These are phyloP conservation scores for Tardiomyces blankii DNA, from an alignment of 1,139 yeast genomes.

Conservation along the genomic window DNA sequence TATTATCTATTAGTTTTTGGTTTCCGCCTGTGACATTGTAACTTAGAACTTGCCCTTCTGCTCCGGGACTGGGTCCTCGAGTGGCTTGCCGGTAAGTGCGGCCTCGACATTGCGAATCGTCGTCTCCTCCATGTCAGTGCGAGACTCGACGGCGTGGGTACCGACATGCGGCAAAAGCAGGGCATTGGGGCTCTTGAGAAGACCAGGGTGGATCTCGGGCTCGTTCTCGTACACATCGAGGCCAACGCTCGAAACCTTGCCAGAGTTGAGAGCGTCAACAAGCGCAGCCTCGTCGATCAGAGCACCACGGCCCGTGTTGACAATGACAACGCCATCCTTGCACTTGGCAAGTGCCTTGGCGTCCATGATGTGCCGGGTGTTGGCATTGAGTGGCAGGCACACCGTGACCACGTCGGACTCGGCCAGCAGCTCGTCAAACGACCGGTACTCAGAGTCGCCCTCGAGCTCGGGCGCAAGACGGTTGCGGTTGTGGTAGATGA, in stretches of 20 bases:
- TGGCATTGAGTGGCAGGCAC: constrained; percentile 48
- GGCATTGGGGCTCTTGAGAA: constrained; percentile 32
- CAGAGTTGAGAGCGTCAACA: constrained; percentile 52
- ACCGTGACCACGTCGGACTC: constrained; percentile 50
- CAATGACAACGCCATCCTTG: constrained; percentile 57
- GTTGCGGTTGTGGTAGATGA: constrained; percentile 54
- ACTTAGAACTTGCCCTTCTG: constrained; percentile 6
- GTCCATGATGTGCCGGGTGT: constrained; percentile 46
- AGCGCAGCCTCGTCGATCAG: constrained; percentile 65
- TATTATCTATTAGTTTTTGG: too few species aligned
- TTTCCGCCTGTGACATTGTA: too few species aligned
- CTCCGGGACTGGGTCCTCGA: constrained; percentile 36
- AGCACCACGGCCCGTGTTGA: constrained; percentile 72
- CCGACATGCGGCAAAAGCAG: constrained; percentile 60
- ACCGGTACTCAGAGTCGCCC: constrained; percentile 39
- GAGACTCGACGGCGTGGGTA: constrained; percentile 46
- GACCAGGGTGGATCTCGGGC: constrained; percentile 37
- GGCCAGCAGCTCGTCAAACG: constrained; percentile 43
- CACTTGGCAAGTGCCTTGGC: constrained; percentile 40
- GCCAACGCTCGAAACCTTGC: constrained; percentile 64
- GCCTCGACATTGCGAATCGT: constrained; percentile 35
- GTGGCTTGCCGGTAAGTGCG: constrained; percentile 45
- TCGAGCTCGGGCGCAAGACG: constrained; percentile 44
- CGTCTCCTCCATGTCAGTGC: constrained; percentile 46
- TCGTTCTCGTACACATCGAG: constrained; percentile 70